Evolutionary conservation across 805 yeast genomes (phyloP).

Genomic region (Teunomyces atbi): DNA sequence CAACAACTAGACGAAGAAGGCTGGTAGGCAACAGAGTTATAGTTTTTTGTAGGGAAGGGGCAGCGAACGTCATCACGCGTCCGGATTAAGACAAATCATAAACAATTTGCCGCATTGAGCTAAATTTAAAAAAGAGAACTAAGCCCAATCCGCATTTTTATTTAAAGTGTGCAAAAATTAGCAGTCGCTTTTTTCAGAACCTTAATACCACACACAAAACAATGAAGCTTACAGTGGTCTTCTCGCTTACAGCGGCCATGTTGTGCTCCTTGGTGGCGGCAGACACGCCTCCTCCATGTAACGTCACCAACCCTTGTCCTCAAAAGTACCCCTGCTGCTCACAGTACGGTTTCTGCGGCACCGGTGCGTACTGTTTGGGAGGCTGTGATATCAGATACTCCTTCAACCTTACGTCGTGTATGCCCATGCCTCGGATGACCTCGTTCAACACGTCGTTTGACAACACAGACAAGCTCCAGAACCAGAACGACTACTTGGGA

Average conservation of each 20-base stretch:
- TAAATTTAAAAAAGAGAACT: not conserved
- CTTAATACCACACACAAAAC: not conserved
- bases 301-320: conserved; percentile 62
- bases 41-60: not conserved
- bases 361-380: conserved; percentile 75
- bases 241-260: conserved; percentile 1
- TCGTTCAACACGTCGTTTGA: conserved; percentile 44
- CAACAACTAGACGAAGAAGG: conserved; percentile 16
- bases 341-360: conserved; percentile 76
- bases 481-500: conserved; percentile 55
- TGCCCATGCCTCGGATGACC: conserved; percentile 81
- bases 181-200: not conserved
- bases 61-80: not conserved
- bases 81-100: not conserved
- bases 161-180: not conserved
- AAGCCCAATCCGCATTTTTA: not conserved
- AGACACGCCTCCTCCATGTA: conserved; percentile 40
- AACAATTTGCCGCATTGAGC: not conserved
- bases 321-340: conserved; percentile 82
- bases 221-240: not conserved
- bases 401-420: conserved; percentile 64
- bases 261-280: conserved; percentile 3
- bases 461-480: conserved; percentile 22
- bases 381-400: conserved; percentile 84
- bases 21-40: not conserved